Percentiles rank a stretch among this genome's conserved stretches.
These are phyloP conservation scores for Oehlia diaphana DNA, from an alignment of 192 early-diverging fungal genomes.

Conservation along the genomic window DNA sequence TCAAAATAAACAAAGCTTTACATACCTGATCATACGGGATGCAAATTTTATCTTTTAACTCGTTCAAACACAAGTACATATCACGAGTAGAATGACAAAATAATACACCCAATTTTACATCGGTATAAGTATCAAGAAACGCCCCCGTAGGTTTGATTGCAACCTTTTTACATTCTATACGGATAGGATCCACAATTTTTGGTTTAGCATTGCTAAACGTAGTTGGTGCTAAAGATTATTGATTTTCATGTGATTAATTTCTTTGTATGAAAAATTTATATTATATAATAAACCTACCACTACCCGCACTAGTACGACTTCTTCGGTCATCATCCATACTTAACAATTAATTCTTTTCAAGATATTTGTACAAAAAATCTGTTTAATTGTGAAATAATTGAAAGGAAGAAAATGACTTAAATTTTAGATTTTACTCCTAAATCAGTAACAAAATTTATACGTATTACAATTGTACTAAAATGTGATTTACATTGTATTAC, in stretches of 20 bases:
- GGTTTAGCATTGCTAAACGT: background rate
- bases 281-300: background rate
- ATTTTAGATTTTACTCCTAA: too few relatives aligned
- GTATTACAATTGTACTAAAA: too few relatives aligned
- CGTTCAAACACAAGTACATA: constrained; percentile 2
- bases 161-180: constrained; percentile 18
- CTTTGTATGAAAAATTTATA: background rate
- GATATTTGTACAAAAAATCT: too few relatives aligned
- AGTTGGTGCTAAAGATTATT: background rate
- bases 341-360: too few relatives aligned
- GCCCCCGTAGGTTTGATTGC: constrained; percentile 24
- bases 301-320: background rate
- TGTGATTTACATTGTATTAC: too few relatives aligned
- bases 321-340: background rate
- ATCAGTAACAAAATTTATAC: too few relatives aligned
- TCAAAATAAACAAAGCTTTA: background rate
- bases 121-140: constrained; percentile 28
- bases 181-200: background rate
- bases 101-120: background rate
- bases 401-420: too few relatives aligned
- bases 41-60: constrained; percentile 6
- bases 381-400: too few relatives aligned
- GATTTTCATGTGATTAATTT: background rate
- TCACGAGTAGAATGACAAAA: background rate
- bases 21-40: constrained; percentile 6